A percentile compares a stretch with the other conserved stretches of the same genome.
Evolutionary conservation across 805 yeast genomes (phyloP).

Genomic region (Wickerhamomyces bisporus): DNA sequence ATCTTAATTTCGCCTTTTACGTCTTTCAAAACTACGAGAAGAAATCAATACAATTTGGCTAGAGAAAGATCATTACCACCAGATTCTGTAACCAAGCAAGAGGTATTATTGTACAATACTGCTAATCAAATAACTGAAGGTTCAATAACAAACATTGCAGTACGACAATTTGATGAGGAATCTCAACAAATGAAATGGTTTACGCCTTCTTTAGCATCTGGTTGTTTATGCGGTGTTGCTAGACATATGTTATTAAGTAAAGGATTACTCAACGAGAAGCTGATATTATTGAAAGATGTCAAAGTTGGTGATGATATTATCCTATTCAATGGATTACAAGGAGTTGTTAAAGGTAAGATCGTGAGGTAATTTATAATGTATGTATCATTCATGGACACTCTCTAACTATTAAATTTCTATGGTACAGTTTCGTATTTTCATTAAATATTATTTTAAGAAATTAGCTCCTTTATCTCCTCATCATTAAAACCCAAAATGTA

Average conservation of each 20-base stretch:
- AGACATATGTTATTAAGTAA: conserved; percentile 58
- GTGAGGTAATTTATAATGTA: too few relatives aligned
- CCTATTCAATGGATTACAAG: conserved; percentile 78
- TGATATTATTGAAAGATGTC: conserved; percentile 41
- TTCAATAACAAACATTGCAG: conserved; percentile 74
- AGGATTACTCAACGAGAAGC: conserved; percentile 48
- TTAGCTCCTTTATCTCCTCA: conserved; percentile 36
- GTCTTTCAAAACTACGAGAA: conserved; percentile 77
- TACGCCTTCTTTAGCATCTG: conserved; percentile 74
- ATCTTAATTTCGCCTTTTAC: conserved; percentile 67
- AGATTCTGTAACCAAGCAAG: conserved; percentile 33
- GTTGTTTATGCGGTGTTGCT: conserved; percentile 82
- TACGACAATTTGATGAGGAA: conserved; percentile 26
- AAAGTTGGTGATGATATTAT: conserved; percentile 63
- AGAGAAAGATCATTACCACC: conserved; percentile 40
- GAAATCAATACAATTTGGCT: conserved; percentile 60
- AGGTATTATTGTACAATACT: conserved; percentile 66
- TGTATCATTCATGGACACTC: too few relatives aligned
- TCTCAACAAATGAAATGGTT: conserved; percentile 49
- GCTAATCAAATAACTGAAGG: conserved; percentile 70
- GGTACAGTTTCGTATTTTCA: too few relatives aligned
- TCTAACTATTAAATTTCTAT: too few relatives aligned
- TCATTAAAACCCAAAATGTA: conserved; percentile 76
- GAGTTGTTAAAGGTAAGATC: conserved; percentile 61
- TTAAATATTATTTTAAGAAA: conserved; percentile 2